phyloP scores from a whole-genome alignment of 2,329 filamentous ascomycete species.

The Bipolaris zeicola region DNA sequence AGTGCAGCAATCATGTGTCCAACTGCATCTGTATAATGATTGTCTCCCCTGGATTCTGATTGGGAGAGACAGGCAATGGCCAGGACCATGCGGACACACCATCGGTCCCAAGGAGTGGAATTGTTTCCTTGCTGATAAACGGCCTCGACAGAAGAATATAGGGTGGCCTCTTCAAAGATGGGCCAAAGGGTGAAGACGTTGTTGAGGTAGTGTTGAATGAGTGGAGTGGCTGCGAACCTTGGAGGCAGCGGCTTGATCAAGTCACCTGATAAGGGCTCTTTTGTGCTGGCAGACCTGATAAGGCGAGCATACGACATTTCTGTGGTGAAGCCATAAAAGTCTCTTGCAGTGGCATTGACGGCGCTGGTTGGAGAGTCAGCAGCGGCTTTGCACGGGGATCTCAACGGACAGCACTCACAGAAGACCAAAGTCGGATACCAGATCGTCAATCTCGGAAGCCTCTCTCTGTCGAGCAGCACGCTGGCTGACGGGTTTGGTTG shows the following conservation, averaged over 20 bases:
- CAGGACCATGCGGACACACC: conserved; percentile 86
- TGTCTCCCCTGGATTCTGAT: conserved; percentile 69
- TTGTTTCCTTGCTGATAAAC: conserved; percentile 73
- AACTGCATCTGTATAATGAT: conserved; percentile 66
- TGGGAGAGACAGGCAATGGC: conserved; percentile 79
- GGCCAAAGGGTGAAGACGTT: conserved; percentile 82
- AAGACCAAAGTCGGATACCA: conserved; percentile 93
- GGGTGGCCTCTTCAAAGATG: conserved; percentile 77
- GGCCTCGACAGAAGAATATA: conserved; percentile 79
- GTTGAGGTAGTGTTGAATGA: conserved; percentile 83
- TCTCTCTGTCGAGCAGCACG: conserved; percentile 64
- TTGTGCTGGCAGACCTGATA: conserved; percentile 80
- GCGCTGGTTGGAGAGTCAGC: conserved; percentile 61
- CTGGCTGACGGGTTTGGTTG: conserved; percentile 40
- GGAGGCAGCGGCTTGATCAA: conserved; percentile 68
- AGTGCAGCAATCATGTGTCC: conserved; percentile 70
- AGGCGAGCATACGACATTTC: conserved; percentile 93
- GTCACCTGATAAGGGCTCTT: conserved; percentile 70
- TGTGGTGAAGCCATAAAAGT: conserved; percentile 86
- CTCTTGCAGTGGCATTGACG: conserved; percentile 90
- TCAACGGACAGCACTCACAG: conserved; percentile 61
- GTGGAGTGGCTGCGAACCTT: conserved; percentile 67
- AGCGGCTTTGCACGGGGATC: not conserved
- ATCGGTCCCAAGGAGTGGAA: conserved; percentile 73
- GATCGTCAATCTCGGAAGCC: conserved; percentile 84